Conservation (phyloP, 805 yeast species). For the Tetrapisispora fleetii region DNA sequence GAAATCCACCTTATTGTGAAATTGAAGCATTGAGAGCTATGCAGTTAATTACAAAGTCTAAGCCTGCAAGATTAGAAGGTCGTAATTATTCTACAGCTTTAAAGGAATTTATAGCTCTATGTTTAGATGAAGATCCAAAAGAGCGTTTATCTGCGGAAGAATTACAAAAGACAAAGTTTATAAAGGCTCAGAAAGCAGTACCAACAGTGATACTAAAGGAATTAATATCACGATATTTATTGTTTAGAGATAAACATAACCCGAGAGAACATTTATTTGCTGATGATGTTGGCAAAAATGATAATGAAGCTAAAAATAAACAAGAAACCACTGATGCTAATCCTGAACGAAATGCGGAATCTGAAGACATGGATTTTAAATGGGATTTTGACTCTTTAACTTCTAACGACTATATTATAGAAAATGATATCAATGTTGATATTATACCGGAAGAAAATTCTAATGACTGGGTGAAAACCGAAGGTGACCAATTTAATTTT, state of each 20-base stretch:
- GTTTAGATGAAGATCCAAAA: slow-evolving; percentile 87
- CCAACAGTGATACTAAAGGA: slow-evolving; percentile 61
- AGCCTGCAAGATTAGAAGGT: slow-evolving; percentile 93
- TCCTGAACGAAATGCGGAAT: slow-evolving; percentile 26
- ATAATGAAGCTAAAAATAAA: slow-evolving; percentile 10
- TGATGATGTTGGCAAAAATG: slow-evolving; percentile 31
- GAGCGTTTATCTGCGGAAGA: slow-evolving; percentile 86
- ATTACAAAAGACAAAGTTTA: slow-evolving; percentile 54
- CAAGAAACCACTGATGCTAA: slow-evolving; percentile 5
- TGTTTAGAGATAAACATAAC: slow-evolving; percentile 64
- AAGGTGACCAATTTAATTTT: slow-evolving; percentile 20
- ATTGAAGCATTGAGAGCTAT: slow-evolving; percentile 91
- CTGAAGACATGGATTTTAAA: slow-evolving; percentile 48
- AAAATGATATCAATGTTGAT: slow-evolving; percentile 48
- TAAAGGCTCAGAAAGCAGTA: slow-evolving; percentile 48
- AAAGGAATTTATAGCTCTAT: slow-evolving; percentile 82
- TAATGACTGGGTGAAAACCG: slow-evolving; percentile 18
- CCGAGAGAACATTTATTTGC: slow-evolving; percentile 37
- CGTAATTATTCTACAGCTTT: slow-evolving; percentile 63
- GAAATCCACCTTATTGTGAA: slow-evolving; percentile 95
- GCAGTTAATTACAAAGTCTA: slow-evolving; percentile 84
- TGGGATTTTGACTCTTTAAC: slow-evolving; percentile 89
- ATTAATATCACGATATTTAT: slow-evolving; percentile 57
- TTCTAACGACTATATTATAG: slow-evolving; percentile 61
- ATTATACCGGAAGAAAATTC: slow-evolving; percentile 25